Evolutionary conservation across 2,329 filamentous ascomycete species (phyloP).

Genomic region (Fusarium multiceps): DNA sequence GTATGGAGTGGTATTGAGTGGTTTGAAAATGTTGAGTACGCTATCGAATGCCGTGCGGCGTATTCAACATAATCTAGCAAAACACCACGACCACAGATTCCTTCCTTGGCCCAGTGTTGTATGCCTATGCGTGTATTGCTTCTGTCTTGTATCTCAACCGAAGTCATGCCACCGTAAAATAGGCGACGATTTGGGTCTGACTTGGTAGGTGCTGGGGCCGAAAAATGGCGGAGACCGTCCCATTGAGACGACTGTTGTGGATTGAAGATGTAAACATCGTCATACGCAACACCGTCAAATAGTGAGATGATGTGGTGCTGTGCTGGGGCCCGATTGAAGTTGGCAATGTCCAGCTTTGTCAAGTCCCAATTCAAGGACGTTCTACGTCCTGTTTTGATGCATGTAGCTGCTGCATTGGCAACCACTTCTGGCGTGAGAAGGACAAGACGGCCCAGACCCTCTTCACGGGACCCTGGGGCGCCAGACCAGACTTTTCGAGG

Average conservation of each 20-base stretch:
- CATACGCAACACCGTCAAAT: neutral
- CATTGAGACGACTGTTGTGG: slow-evolving; percentile 12
- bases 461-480: slow-evolving; percentile 2
- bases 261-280: slow-evolving; percentile 9
- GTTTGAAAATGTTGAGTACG: neutral
- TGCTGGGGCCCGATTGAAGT: slow-evolving; percentile 11
- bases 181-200: neutral
- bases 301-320: slow-evolving; percentile 1
- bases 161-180: slow-evolving; percentile 3
- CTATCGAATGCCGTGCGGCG: neutral
- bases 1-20: neutral
- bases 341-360: neutral
- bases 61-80: slow-evolving; percentile 2
- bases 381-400: slow-evolving; percentile 3
- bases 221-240: slow-evolving; percentile 8
- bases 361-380: slow-evolving; percentile 4
- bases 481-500: neutral
- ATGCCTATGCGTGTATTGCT: neutral
- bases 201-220: neutral
- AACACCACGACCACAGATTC: slow-evolving; percentile 6
- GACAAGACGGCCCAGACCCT: neutral
- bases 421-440: slow-evolving; percentile 3
- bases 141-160: neutral
- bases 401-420: slow-evolving; percentile 1
- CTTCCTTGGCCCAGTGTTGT: slow-evolving; percentile 7